Evolutionary conservation across 2,329 filamentous ascomycete species (phyloP), one percentile per base, ranked within the genome.

Genomic region (Trichoderma semiorbis): DNA sequence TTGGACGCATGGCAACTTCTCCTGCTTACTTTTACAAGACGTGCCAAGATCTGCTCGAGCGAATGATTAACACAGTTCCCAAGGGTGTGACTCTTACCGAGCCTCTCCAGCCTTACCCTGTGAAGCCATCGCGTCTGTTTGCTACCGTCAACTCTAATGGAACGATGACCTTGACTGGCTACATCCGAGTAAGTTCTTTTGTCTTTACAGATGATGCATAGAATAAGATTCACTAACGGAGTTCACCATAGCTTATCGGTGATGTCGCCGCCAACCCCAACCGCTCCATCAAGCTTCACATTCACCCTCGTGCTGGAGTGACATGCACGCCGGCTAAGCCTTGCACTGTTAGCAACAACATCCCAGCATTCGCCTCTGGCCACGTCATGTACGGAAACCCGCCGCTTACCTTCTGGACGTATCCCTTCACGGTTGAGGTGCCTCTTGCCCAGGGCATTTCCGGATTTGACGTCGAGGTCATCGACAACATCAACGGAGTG

Each of bases 61-160:
- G 69, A 28, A 74, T 73, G 72, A 72, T 74, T 24, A 72, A 73
- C 57, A 73, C 73, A 5, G 73, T 74, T 1, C 72, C 72, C 24
- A 72, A 72, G 50, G 55, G 34, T 7, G 72, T 74, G 12, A 53
- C 24, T 36, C 72, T 74, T 8, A 72, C 64, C 0, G 55, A 73
- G 14, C 65, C 66, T 7, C 73, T 74, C 32, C 60, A 68, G 7
- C 66, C 70, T 21, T 69, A 73, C 58, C 36, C 69, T 7, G 72
- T 73, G 7, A 74, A 74, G 57, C 72, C 73, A 12, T 67, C 63
- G 1, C 43, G 34, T 26, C 50, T 74, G 7, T 73, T 72, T n/a
- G 69, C 69, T 11, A 72, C 72, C 3, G 65, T 73, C 14, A 69
- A 71, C 21, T 39, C 62, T 16, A 66, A 73, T 11, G 66, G 61